A percentile compares a stretch with the other conserved stretches of the same genome.
phyloP scores from a whole-genome alignment of 441 rosid species.

The Eruca vesicaria region DNA sequence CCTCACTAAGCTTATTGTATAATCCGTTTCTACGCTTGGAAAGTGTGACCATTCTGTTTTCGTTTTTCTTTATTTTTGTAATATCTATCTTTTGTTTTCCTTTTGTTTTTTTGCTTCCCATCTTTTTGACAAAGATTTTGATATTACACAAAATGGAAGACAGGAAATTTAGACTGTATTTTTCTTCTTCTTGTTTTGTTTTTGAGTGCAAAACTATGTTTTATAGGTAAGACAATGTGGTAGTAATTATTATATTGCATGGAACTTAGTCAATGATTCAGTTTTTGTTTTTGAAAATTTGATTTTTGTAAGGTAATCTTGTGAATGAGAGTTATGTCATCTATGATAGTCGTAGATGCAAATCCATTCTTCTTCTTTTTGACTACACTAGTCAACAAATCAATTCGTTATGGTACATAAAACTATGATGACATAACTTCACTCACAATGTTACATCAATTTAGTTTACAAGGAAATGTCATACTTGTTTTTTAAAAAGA shows the following conservation, averaged over 20 bases:
- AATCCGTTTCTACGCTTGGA: constrained; percentile 27
- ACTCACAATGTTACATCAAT: background rate
- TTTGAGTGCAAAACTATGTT: background rate
- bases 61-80: background rate
- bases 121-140: background rate
- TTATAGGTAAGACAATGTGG: background rate
- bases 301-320: background rate
- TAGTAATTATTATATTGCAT: background rate
- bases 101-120: constrained; percentile 10
- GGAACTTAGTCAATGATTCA: background rate
- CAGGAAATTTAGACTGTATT: background rate
- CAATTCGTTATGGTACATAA: background rate
- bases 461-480: background rate
- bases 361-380: background rate
- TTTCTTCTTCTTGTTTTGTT: background rate
- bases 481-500: background rate
- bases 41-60: constrained; percentile 11
- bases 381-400: background rate
- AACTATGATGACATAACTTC: background rate
- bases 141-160: background rate
- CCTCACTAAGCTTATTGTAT: constrained; percentile 13
- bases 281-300: background rate
- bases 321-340: background rate
- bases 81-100: constrained; percentile 30
- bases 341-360: background rate